phyloP scores from a whole-genome alignment of 2,329 filamentous ascomycete species.

The Colletotrichum liaoningense region DNA sequence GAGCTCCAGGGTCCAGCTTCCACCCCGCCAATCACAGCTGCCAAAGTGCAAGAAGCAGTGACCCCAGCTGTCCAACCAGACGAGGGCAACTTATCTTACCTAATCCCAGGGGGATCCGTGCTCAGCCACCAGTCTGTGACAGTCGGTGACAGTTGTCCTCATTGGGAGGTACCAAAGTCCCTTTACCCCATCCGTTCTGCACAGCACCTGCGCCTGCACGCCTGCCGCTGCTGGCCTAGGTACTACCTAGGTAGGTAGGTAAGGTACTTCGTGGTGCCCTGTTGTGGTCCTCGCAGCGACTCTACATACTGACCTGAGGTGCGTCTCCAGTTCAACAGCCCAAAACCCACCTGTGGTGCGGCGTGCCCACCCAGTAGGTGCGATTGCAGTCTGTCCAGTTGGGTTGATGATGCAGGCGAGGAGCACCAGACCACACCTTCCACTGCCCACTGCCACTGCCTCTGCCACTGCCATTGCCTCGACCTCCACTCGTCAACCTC shows the following conservation, averaged over 20 bases:
- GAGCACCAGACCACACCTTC: not conserved
- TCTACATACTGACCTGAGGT: not conserved
- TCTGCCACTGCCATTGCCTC: constrained; percentile 13
- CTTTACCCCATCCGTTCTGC: constrained; percentile 19
- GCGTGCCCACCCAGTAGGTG: constrained; percentile 2
- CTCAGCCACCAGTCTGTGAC: not conserved
- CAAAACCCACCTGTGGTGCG: not conserved
- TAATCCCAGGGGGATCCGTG: constrained; percentile 16
- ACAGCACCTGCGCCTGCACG: not conserved
- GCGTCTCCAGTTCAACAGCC: not conserved
- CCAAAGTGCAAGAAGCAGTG: not conserved
- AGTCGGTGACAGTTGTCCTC: constrained; percentile 11
- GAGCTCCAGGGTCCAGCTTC: constrained; percentile 27
- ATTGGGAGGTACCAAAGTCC: constrained; percentile 5
- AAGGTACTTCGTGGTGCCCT: not conserved
- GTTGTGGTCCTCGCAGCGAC: not conserved
- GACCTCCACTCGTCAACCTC: constrained; percentile 28
- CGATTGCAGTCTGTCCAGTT: not conserved
- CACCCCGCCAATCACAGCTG: constrained; percentile 1
- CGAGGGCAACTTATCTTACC: constrained; percentile 19
- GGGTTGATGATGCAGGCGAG: constrained; percentile 13
- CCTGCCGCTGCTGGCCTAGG: not conserved
- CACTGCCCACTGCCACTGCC: not conserved
- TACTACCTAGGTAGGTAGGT: no score
- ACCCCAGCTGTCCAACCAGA: not conserved